Evolutionary conservation across 2,329 filamentous ascomycete species (phyloP), one percentile per base, ranked within the genome.

Genomic region (Cryphonectria radicalis): DNA sequence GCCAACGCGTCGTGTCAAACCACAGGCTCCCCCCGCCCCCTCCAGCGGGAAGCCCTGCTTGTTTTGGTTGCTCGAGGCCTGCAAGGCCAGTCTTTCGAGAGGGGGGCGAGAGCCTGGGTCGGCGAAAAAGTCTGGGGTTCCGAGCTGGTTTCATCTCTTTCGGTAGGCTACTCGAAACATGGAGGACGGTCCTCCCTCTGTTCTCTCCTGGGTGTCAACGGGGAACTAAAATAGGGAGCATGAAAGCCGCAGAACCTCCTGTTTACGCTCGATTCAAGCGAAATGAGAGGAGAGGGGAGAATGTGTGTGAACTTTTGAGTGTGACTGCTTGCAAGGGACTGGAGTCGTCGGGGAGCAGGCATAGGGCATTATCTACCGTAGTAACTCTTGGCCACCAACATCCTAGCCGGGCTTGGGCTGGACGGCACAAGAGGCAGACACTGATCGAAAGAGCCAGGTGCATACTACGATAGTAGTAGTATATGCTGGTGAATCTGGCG

Each of bases 81-180:
- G 57, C 35, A 62, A 19, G 53, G 53, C 22, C n/a, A 11, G 10
- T 8, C n/a, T 55, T 14, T 25, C 3, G 11, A 57, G 10, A 55
- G 22, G 8, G 55, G 25, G 55, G 28, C 25, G 50, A 25, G 50
- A 22, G n/a, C 53, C 53, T 57, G 55, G 22, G 11, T 62, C 46
- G 59, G 59, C 32, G 17, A 8, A 10, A 40, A 32, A 62, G 22
- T 62, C 35, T n/a, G 32, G 59, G 59, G 59, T 62, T 22, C 35
- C 32, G 55, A 32, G 59, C 22, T 11, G 59, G 59, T 62, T 62
- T 62, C 59, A 35, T 62, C 59, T 62, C 35, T 40, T 62, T 62
- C 59, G 59, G 19, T 32, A 40, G 32, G 13, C 59, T 62, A 62
- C 59, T 62, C 59, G 59, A 62, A 62, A 62, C 59, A 37, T 62